Conservation (phyloP, 768 basidiomycete species). For the Boletus eberwhitei region DNA sequence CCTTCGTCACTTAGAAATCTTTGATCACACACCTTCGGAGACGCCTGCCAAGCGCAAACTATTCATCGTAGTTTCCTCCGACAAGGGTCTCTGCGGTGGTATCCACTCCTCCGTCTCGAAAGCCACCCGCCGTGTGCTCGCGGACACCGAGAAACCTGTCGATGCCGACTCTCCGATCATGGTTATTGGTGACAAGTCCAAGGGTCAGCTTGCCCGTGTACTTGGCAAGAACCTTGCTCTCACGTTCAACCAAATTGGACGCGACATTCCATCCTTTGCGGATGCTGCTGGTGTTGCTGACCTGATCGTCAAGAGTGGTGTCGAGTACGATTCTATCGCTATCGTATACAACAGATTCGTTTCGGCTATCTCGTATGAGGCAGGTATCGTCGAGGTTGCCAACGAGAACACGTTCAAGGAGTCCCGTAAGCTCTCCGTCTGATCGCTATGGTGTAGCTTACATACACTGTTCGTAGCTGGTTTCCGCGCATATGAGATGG, state of each 20-base stretch:
- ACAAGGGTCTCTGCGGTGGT: constrained; percentile 99
- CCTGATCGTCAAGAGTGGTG: constrained; percentile 79
- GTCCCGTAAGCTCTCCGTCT: constrained; percentile 53
- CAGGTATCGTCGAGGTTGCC: constrained; percentile 70
- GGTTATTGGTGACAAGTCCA: constrained; percentile 96
- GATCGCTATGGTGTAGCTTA: constrained; percentile 1
- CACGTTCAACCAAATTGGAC: constrained; percentile 97
- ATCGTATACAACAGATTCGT: constrained; percentile 84
- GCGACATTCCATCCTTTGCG: constrained; percentile 95
- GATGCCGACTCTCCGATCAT: constrained; percentile 68
- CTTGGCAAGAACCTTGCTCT: constrained; percentile 65
- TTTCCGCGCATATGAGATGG: constrained; percentile 96
- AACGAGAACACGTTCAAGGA: constrained; percentile 79
- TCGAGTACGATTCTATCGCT: constrained; percentile 82
- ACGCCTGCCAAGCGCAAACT: constrained; percentile 73
- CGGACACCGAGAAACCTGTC: constrained; percentile 46
- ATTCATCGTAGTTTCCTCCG: constrained; percentile 92
- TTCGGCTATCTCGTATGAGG: constrained; percentile 88
- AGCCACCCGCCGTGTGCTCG: constrained; percentile 72
- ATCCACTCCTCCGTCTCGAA: constrained; percentile 97
- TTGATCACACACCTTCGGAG: constrained; percentile 71
- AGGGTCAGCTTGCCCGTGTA: constrained; percentile 78
- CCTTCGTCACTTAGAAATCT: constrained; percentile 63
- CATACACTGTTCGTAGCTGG: constrained; percentile 47
- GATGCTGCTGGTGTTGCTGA: constrained; percentile 95